Evolutionary conservation across 768 basidiomycete species (phyloP), one percentile per base, ranked within the genome.

Genomic region (Lactarius deliciosus): DNA sequence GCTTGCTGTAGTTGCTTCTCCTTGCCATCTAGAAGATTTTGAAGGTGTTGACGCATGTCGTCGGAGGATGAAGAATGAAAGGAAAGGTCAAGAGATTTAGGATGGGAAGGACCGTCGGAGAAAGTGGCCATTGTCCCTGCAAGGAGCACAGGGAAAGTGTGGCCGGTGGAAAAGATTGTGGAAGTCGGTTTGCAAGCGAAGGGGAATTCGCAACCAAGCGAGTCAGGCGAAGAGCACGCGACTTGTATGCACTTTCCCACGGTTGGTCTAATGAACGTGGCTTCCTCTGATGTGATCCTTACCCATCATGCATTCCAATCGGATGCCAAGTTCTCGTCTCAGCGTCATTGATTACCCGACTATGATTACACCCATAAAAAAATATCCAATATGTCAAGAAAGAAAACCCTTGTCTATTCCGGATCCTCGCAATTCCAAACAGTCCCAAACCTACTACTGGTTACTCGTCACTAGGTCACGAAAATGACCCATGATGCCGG

Each of bases 1-100:
- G 94, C 93, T 70, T 93, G 90, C 69, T 93, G 88, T 40, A 98
- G 88, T 76, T 98, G 94, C 74, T 88, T 87, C 77, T 95, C 92
- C 82, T 98, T 98, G 75, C 81, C 83, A 78, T 94, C 92, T 71
- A 98, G 85, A 65, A 97, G 86, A 22, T 71, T 70, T 66, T 81
- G 79, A 8, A 85, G 79, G 43, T 81, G 80, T 28, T 73, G 66
- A 47, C 78, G 78, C 74, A 80, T 73, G 63, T 76, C 73, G 68
- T 65, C 66, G 8, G 70, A 43, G 11, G 72, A 72, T n/a, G 72
- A 65, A 2, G 62, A 68, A 55, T 69, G 63, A 47, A 65, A 53
- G 41, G 61, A 54, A 55, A 66, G 60, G 30, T 71, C 64, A 45
- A 57, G 59, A 1, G 58, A 7, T 15, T 57, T 57, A 38, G 43